phyloP scores from a whole-genome alignment of 2,329 filamentous ascomycete species.

The Fusarium sp. region DNA sequence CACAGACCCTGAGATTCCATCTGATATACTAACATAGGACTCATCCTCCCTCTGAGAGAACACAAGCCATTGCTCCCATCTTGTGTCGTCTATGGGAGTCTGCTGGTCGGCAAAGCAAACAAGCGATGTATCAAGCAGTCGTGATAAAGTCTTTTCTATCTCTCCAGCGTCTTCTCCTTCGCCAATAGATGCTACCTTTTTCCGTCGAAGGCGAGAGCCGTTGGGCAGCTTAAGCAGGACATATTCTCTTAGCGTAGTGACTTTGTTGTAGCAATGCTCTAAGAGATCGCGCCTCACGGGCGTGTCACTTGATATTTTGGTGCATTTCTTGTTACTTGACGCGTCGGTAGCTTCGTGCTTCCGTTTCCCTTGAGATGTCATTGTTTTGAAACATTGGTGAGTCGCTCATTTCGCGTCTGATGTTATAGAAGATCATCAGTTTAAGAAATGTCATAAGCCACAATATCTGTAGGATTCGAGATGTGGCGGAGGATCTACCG shows the following conservation, averaged over 20 bases:
- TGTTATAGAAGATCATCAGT: not conserved
- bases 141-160: constrained; percentile 59
- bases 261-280: constrained; percentile 72
- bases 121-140: constrained; percentile 76
- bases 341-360: constrained; percentile 43
- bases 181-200: constrained; percentile 65
- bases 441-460: constrained; percentile 10
- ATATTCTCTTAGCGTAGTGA: constrained; percentile 77
- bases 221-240: constrained; percentile 73
- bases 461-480: not conserved
- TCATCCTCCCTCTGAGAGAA: constrained; percentile 74
- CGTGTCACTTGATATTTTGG: constrained; percentile 20
- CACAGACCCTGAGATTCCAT: constrained; percentile 56
- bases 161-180: constrained; percentile 44
- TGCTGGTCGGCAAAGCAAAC: constrained; percentile 65
- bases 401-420: constrained; percentile 24
- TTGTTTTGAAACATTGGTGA: constrained; percentile 22
- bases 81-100: constrained; percentile 50
- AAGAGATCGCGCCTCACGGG: constrained; percentile 71
- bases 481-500: constrained; percentile 27
- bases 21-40: constrained; percentile 65
- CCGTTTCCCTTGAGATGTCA: constrained; percentile 47
- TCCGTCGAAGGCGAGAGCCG: constrained; percentile 72
- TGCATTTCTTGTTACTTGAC: constrained; percentile 36
- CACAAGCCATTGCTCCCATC: constrained; percentile 66